Evolutionary conservation across 306 rosid genomes (phyloP), one percentile per base, ranked within the genome.

Genomic region (Bauhinia variegata): DNA sequence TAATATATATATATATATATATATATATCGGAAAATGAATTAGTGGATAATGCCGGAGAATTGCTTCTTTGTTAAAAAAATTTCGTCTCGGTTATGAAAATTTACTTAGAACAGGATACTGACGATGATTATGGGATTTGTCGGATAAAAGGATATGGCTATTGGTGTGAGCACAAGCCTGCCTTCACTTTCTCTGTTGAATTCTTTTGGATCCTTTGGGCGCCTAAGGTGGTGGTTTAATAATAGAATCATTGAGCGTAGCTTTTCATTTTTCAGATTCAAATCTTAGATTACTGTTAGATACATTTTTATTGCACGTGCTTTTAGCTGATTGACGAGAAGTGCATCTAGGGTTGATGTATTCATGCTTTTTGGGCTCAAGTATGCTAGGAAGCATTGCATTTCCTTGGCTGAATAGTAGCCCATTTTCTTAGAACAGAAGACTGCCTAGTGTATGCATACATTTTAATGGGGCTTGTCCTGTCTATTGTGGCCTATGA

Each of bases 71-170:
- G 34, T 59, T 70, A n/a, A n/a, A 13, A 23, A 58, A 11, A 16
- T 68, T 67, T 52, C 49, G 28, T 60, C 30, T 44, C 28, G 62
- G 32, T 18, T 17, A 43, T 67, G 54, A 51, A 58, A 51, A 58
- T 51, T 55, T 42, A 60, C 57, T 9, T 10, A 38, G 49, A 66
- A 60, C 68, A 57, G 28, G 56, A 34, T 69, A 37, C 59, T 73
- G 78, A 65, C 54, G 43, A 50, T 64, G 50, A 60, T 80, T 62
- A 36, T 68, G 33, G 78, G 47, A 71, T 74, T 81, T 63, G 59
- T 96, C 97, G 90, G 99, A 93, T 90, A 90, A 86, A 88, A 93
- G 96, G 84, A 73, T 93, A 70, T 93, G 88, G 96, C 78, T 93
- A 71, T 80, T 93, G 84, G 89, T n/a, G 46, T 88, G 88, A 87